Evolutionary conservation across 2,329 filamentous ascomycete genomes (phyloP), one percentile per base, ranked within the genome.

Genomic region (Calonectria ilicicola): DNA sequence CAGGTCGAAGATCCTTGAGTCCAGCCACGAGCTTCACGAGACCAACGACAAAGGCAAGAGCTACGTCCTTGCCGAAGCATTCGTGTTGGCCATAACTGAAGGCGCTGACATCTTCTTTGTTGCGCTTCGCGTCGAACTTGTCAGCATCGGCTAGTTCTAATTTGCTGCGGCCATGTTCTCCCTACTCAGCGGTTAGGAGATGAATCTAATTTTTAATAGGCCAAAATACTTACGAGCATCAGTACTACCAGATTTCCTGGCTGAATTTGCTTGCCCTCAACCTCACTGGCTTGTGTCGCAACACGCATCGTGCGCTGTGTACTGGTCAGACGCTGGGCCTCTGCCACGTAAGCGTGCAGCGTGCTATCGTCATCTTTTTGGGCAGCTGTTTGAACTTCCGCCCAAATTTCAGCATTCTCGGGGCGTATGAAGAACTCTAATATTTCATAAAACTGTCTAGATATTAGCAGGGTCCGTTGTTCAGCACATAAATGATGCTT

Each of bases 11-110:
- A 46, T 85, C 76, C 76, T 86, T 86, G 66, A 88, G 82, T 17
- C 83, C 82, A 0, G 86, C 86, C 0, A 80, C 79, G 4, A 87
- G 81, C 77, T 84, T 86, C 40, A 88, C 76, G 27, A 88, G 81
- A 0, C 84, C 85, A 1, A 79, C 80, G 6, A 89, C 78, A 53
- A 85, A 87, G 0, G 84, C 79, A 15, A 85, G 80, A 0, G 85
- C 83, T 1, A 88, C 75, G 5, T 87, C 82, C 42, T 83, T 82
- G 46, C 83, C 85, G 2, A 88, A 35, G 69, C 87, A 89, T 32
- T 86, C 83, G 77, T 89, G 87, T 38, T 85, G 83, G 0, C 87
- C 87, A 66, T 84, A 84, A 75, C 86, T 86, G 72, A 85, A 88
- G 23, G 86, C 81, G 1, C 84, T 83, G 35, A 89, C 85, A 2